Evolutionary conservation across 331 rosid genomes (phyloP), one percentile per base, ranked within the genome.

Genomic region (Stylosanthes scabra): DNA sequence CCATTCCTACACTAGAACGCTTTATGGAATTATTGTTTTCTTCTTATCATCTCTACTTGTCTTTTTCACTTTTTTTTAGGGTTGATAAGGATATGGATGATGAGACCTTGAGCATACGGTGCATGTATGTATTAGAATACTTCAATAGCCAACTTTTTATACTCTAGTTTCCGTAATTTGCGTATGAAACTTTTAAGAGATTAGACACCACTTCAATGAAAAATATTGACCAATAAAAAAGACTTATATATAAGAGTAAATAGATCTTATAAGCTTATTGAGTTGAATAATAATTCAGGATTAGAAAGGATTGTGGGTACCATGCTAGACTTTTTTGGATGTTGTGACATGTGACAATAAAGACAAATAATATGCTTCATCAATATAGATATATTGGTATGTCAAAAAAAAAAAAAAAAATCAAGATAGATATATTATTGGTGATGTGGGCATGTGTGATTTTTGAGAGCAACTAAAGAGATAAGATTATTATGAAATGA

Each of bases 141-240:
- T 49, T 54, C 51, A 62, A 59, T 39, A 63, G 59, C 61, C 74
- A 5, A 20, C n/a, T 20, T 20, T 66, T 31, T 55, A 41, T 52
- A 74, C 67, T 29, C 54, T 63, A 39, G 29, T 3, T 49, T 60
- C 75, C 84, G 86, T 66, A 82, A 87, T 82, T 78, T 76, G 75
- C 79, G 86, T 54, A 71, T 58, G 12, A 40, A 61, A 3, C 66
- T 62, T 28, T 20, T 20, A 16, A 63, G 2, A 6, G 27, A 63
- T 56, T 16, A 70, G 29, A 31, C 20, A 27, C 39, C 25, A 20
- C 25, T 47, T 28, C 2, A 41, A 61, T 60, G 13, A 77, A 29
- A 51, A 12, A 60, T 69, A 50, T 20, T 20, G 59, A 69, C 69
- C 39, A 13, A 13, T n/a, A 20, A 44, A 55, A 20, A 63, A 12